Percentiles rank a stretch among this genome's conserved stretches.
Conservation (phyloP, 345 rosid species). For the Turnera subulata region DNA sequence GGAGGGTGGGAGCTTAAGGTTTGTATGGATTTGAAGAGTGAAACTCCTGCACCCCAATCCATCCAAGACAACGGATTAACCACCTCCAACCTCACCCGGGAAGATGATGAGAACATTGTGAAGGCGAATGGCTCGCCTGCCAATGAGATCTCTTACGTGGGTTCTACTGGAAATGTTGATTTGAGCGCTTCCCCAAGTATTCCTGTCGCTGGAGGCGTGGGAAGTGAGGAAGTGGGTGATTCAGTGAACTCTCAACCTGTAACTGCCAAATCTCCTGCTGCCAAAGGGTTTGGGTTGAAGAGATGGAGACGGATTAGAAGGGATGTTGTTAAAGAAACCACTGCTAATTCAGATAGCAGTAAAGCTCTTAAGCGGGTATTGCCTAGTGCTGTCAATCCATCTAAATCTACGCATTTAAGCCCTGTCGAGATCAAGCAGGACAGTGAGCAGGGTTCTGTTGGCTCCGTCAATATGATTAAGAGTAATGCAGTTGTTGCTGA, state of each 20-base stretch:
- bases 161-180: conserved; percentile 13
- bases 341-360: conserved; percentile 34
- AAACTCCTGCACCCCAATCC: conserved; percentile 38
- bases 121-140: conserved; percentile 37
- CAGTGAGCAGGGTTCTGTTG: conserved; percentile 38
- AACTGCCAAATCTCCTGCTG: conserved; percentile 21
- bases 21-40: conserved; percentile 44
- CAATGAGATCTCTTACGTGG: conserved; percentile 21
- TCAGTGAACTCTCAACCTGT: conserved; percentile 16
- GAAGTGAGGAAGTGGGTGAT: conserved; percentile 12
- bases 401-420: conserved; percentile 29
- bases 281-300: conserved; percentile 68
- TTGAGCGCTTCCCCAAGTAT: conserved; percentile 12
- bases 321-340: conserved; percentile 46
- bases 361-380: conserved; percentile 65
- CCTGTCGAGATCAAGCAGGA: conserved; percentile 33
- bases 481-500: conserved; percentile 24
- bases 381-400: conserved; percentile 41
- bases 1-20: conserved; percentile 5
- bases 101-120: conserved; percentile 6
- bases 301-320: conserved; percentile 82
- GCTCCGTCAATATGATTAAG: conserved; percentile 36
- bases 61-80: conserved; percentile 47
- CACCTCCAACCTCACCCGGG: not conserved
- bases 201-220: conserved; percentile 16